phyloP scores from a whole-genome alignment of 1,139 yeast species.

The Blastobotrys persicus region DNA sequence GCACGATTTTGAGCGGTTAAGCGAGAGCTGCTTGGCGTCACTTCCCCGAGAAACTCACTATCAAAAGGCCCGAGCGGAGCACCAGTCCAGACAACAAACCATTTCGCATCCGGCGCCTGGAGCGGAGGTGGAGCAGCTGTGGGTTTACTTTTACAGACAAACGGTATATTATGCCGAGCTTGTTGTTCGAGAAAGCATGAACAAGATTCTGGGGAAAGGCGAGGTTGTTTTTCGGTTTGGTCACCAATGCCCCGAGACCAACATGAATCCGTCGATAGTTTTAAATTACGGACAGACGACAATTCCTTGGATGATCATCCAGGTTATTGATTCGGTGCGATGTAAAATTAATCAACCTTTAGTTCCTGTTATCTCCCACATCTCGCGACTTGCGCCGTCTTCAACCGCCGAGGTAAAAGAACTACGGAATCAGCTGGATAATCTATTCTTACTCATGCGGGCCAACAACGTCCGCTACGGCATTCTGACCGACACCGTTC shows the following conservation, averaged over 20 bases:
- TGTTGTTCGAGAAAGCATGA: neutral
- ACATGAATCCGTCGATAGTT: conserved; percentile 3
- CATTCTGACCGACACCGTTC: neutral
- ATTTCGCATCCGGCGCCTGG: neutral
- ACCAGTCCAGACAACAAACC: neutral
- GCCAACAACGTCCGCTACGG: conserved; percentile 8
- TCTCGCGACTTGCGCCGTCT: neutral
- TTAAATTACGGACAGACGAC: neutral
- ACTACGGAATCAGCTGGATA: conserved; percentile 1
- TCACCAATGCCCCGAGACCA: conserved; percentile 2
- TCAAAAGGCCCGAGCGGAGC: neutral
- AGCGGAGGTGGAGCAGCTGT: conserved; percentile 1
- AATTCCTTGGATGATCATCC: conserved; percentile 1
- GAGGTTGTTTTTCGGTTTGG: conserved; percentile 2
- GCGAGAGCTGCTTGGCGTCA: neutral
- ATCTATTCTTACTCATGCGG: conserved; percentile 3
- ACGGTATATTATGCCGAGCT: conserved; percentile 3
- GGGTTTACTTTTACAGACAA: conserved; percentile 1
- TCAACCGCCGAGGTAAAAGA: neutral
- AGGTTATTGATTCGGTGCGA: conserved; percentile 3
- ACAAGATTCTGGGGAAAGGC: neutral
- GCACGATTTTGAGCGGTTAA: conserved; percentile 3
- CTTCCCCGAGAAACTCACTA: neutral
- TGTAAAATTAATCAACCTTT: neutral
- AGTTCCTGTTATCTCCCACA: conserved; percentile 2